Conservation (phyloP, 371 early-diverging fungal species). For the Homolaphlyctis polyrhiza region DNA sequence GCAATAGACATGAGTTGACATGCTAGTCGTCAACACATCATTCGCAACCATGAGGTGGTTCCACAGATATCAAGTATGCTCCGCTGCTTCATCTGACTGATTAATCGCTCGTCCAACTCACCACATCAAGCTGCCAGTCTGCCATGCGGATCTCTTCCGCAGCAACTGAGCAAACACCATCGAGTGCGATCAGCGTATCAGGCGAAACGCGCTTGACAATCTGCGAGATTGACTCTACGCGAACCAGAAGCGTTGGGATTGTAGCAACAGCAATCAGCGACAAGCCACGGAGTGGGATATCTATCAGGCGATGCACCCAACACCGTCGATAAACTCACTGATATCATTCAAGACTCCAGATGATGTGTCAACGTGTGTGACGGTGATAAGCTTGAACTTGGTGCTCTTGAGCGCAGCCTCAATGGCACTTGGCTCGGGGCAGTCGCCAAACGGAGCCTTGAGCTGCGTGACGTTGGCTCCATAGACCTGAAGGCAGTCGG, state of each 20-base stretch:
- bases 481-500: slow-evolving; percentile 83
- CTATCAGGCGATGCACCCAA: no score
- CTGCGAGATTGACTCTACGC: slow-evolving; percentile 66
- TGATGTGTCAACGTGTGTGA: slow-evolving; percentile 96
- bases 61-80: not conserved
- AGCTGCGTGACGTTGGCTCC: slow-evolving; percentile 80
- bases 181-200: slow-evolving; percentile 84
- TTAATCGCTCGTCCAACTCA: no score
- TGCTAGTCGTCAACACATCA: slow-evolving; percentile 9
- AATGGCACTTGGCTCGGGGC: slow-evolving; percentile 46
- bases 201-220: slow-evolving; percentile 75
- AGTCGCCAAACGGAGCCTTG: slow-evolving; percentile 63
- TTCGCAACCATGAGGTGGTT: not conserved
- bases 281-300: no score
- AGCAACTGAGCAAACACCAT: slow-evolving; percentile 94
- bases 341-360: slow-evolving; percentile 81
- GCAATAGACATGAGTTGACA: no score
- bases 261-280: no score
- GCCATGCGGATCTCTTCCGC: slow-evolving; percentile 91
- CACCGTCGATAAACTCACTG: no score
- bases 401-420: slow-evolving; percentile 47
- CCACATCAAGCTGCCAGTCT: slow-evolving; percentile 79
- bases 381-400: slow-evolving; percentile 78
- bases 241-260: no score
- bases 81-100: not conserved